phyloP scores from a whole-genome alignment of 2,329 filamentous ascomycete genomes.

The Plenodomus biglobosus region DNA sequence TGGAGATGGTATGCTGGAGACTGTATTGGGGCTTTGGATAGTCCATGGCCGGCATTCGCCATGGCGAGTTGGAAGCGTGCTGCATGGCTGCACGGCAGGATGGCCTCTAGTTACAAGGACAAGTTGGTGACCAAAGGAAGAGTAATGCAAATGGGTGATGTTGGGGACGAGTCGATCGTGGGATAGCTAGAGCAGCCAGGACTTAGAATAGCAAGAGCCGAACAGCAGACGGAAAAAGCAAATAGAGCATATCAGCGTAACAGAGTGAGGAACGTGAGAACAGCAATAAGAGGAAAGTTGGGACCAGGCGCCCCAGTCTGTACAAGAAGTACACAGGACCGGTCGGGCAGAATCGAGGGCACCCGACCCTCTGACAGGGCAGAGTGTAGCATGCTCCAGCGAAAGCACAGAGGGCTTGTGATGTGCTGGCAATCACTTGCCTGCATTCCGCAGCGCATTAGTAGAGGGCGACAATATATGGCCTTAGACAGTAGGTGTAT shows the following conservation, averaged over 20 bases:
- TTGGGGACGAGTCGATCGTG: conserved; percentile 18
- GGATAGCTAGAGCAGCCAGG: conserved; percentile 13
- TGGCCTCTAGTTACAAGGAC: conserved; percentile 24
- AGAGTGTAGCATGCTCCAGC: conserved; percentile 33
- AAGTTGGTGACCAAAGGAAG: conserved; percentile 26
- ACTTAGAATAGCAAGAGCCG: conserved; percentile 14
- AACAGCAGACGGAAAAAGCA: conserved; percentile 32
- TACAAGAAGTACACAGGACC: conserved; percentile 39
- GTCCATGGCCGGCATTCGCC: conserved; percentile 36
- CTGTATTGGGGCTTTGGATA: conserved; percentile 40
- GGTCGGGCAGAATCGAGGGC: conserved; percentile 20
- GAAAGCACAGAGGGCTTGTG: conserved; percentile 36
- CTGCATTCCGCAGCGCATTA: conserved; percentile 43
- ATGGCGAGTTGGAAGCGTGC: conserved; percentile 39
- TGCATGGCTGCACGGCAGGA: conserved; percentile 35
- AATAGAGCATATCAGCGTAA: conserved; percentile 32
- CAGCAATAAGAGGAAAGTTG: conserved; percentile 27
- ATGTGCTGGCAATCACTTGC: conserved; percentile 45
- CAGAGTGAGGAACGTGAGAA: conserved; percentile 28
- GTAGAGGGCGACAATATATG: conserved; percentile 43
- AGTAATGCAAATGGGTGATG: conserved; percentile 17
- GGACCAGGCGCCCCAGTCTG: conserved; percentile 32
- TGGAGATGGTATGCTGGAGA: conserved; percentile 44
- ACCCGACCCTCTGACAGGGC: conserved; percentile 25
- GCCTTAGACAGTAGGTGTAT: conserved; percentile 29